Base-by-base conservation (phyloP, 345 rosid species). In the Gossypium sturtianum region DNA sequence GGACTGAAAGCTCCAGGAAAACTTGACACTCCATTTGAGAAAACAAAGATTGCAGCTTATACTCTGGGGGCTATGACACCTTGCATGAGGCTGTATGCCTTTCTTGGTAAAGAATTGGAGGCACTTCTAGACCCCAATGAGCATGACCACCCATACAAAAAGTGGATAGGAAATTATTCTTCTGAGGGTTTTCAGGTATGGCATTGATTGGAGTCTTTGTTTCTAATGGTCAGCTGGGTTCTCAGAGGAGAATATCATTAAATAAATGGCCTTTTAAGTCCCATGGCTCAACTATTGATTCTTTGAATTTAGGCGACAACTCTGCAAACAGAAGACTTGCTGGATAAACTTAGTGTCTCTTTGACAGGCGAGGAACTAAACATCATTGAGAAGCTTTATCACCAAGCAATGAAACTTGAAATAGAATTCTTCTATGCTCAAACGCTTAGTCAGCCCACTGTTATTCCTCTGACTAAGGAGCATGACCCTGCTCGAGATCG, bases 311-410 rank as follows among this genome's bases (percentile, higher is more conserved):
- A 96, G 99, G 97, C 84, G 78, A 84, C 92, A 75, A 91, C 91
- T 74, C 80, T 83, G 91, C 93, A 90, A 82, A 93, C 88, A 27
- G 99, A 96, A 82, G 97, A 93, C 74, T 81, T 93, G 88, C 90
- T 96, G 80, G 98, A 96, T 81, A 93, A 90, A 82, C 90, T 96
- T 70, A 93, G 92, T 81, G 92, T 89, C 78, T 82, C 84, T 76
- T 84, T 96, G 93, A 96, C 98, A 1, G 90, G 98, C 22, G 99
- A 91, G 82, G 98, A 96, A 84, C 91, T 96, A 73, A 87, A 87
- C 75, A 80, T 91, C 78, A 89, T 91, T 64, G 97, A 93, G 81
- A 96, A 88, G 76, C 85, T 96, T 81, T 96, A 96, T 82, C 93
- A 83, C 74, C 97, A 93, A 85, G 99, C 97, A 75, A 86, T 91